Evolutionary conservation across 1,284 basidiomycete species (phyloP).

Genomic region (Pseudozyma sp.): DNA sequence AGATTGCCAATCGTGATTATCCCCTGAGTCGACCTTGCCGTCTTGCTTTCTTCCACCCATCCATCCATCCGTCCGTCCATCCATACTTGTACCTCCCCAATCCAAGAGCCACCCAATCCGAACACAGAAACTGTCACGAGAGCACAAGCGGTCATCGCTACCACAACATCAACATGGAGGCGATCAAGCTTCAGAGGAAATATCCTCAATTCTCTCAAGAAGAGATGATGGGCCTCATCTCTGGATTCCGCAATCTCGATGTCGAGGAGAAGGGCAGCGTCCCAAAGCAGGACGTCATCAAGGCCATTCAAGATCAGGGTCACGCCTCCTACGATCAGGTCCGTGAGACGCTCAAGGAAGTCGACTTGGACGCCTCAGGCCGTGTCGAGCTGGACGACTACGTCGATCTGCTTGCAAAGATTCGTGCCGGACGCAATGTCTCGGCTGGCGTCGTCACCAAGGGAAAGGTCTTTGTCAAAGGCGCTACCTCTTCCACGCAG

Average conservation of each 20-base stretch:
- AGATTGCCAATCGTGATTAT: not conserved
- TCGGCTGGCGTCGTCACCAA: conserved; percentile 71
- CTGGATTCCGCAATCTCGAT: conserved; percentile 62
- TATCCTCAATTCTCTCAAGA: conserved; percentile 81
- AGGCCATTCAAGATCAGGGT: conserved; percentile 61
- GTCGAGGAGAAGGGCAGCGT: conserved; percentile 66
- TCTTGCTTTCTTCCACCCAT: conserved; percentile 2
- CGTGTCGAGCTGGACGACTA: conserved; percentile 98
- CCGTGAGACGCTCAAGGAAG: conserved; percentile 86
- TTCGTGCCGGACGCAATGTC: conserved; percentile 72
- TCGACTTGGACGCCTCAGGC: conserved; percentile 92
- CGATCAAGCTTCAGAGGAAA: conserved; percentile 88
- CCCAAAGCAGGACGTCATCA: conserved; percentile 63
- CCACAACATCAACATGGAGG: conserved; percentile 74
- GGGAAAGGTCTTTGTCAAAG: conserved; percentile 93
- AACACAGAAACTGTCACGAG: not conserved
- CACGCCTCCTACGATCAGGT: conserved; percentile 64
- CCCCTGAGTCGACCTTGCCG: not conserved
- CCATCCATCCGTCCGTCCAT: conserved; percentile 3
- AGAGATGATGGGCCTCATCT: conserved; percentile 68
- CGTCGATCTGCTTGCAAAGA: conserved; percentile 90
- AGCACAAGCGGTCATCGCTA: not conserved
- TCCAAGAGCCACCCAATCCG: not conserved
- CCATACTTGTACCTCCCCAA: not conserved
- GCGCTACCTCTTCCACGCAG: conserved; percentile 93